Base-by-base conservation (phyloP, 257 asterid genomes). In the Henckelia pumila region DNA sequence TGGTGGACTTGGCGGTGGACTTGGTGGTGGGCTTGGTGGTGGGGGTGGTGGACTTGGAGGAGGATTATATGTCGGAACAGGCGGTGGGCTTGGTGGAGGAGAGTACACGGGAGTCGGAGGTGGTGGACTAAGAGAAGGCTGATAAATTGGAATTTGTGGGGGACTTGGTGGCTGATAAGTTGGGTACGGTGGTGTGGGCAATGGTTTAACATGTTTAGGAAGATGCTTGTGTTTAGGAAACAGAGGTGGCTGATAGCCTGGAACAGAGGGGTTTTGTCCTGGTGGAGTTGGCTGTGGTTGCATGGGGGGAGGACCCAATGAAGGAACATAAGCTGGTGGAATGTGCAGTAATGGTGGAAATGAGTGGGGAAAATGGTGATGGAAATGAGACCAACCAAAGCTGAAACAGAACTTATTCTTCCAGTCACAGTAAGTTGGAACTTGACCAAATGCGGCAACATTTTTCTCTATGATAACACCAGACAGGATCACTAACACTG, bases 141-240 rank as follows among this genome's bases (percentile, higher is more conserved):
- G 21, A 10, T 32, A 17, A 57, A 20, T 29, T 56, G 64, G 64
- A 5, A 9, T 4, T 22, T 13, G 5, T 8, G 30, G 63, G 7
- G n/a, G 26, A 23, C 32, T 57, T n/a, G 67, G 72, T 47, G 72
- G 71, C 17, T 56, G 76, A 24, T 19, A 19, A 23, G n/a, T 20
- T 5, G 70, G 70, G 33, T 7, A 19, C 6, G 63, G 32, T 14
- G 60, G 73, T 25, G n/a, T 10, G 28, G 62, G 62, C 7, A 40
- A 13, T 40, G 50, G n/a, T 40, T 40, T 2, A 11, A 40, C 1
- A 0, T 40, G 50, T 13, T 40, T 40, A 40, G 50, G 50, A 40
- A 1, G 50, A 40, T 40, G 50, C n/a, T 13, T 40, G 50, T 40
- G 50, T 40, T 40, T 40, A 40, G 50, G 50, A 5, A 13, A 40